These are phyloP conservation scores for Annulohypoxylon truncatum DNA, from an alignment of 2,329 filamentous ascomycete species.

Conservation along the genomic window DNA sequence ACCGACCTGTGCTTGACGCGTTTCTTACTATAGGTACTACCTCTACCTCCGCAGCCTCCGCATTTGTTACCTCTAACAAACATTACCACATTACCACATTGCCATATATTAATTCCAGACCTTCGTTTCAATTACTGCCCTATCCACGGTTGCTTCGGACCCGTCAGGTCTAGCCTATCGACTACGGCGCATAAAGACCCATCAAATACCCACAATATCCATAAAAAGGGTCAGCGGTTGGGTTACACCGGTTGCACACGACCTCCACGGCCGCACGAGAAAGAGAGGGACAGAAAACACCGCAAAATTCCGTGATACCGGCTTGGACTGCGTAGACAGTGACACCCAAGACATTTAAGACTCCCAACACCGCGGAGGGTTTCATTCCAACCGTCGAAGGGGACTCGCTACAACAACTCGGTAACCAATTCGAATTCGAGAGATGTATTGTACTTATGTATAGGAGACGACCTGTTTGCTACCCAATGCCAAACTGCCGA, in stretches of 20 bases:
- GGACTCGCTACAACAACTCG: constrained; percentile 32
- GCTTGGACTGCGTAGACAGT: constrained; percentile 5
- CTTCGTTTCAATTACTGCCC: constrained; percentile 29
- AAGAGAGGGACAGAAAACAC: constrained; percentile 26
- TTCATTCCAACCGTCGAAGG: constrained; percentile 13
- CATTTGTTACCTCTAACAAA: not conserved
- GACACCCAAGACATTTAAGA: not conserved
- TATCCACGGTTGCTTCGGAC: constrained; percentile 22
- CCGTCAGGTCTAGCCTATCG: constrained; percentile 24
- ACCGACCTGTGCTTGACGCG: too few relatives aligned
- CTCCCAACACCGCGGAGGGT: constrained; percentile 17
- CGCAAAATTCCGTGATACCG: constrained; percentile 34
- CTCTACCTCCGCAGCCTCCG: not conserved
- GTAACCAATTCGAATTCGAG: constrained; percentile 40
- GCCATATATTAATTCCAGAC: too few relatives aligned
- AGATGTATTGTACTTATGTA: constrained; percentile 25
- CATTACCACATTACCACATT: not conserved
- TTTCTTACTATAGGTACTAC: too few relatives aligned
- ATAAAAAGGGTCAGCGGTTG: constrained; percentile 32
- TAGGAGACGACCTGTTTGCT: constrained; percentile 33
- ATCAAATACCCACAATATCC: constrained; percentile 8
- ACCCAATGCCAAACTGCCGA: constrained; percentile 40
- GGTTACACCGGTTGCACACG: constrained; percentile 36
- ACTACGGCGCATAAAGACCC: constrained; percentile 36
- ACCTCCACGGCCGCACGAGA: constrained; percentile 3